Conservation (phyloP, 108 stramenopile genomes). For the Cyclostephanos invisitatus region DNA sequence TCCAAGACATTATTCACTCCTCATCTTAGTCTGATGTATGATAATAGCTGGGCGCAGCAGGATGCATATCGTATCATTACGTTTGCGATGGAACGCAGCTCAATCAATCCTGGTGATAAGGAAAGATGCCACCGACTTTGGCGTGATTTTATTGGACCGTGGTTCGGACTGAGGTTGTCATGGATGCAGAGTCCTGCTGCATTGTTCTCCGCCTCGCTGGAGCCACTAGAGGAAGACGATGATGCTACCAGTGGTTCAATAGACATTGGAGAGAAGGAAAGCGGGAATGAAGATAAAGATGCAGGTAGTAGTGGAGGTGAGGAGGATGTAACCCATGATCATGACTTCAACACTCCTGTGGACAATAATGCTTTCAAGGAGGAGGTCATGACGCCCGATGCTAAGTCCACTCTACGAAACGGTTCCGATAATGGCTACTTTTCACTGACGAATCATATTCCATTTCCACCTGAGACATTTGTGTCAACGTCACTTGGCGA, state of each 20-base stretch:
- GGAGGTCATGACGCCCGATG: slow-evolving; percentile 19
- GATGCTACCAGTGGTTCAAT: slow-evolving; percentile 17
- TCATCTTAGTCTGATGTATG: slow-evolving; percentile 74
- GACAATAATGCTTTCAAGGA: slow-evolving; percentile 9
- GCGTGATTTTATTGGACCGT: slow-evolving; percentile 86
- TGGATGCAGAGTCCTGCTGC: slow-evolving; percentile 82
- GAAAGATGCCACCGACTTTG: slow-evolving; percentile 83
- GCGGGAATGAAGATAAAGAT: slow-evolving; percentile 57
- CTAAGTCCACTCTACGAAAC: not conserved
- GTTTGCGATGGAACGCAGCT: slow-evolving; percentile 82
- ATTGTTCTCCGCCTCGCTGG: slow-evolving; percentile 34
- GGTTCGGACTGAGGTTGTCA: slow-evolving; percentile 69
- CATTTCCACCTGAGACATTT: slow-evolving; percentile 68
- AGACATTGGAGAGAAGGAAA: slow-evolving; percentile 54
- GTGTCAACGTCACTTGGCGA: slow-evolving; percentile 81
- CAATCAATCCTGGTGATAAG: slow-evolving; percentile 80
- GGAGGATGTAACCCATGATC: slow-evolving; percentile 21
- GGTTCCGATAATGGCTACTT: slow-evolving; percentile 23
- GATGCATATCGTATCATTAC: slow-evolving; percentile 86
- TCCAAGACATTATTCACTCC: slow-evolving; percentile 81
- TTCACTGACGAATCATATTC: slow-evolving; percentile 55
- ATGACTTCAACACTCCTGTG: slow-evolving; percentile 9
- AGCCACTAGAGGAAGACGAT: slow-evolving; percentile 42
- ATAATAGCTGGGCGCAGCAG: slow-evolving; percentile 68
- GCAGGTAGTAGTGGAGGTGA: slow-evolving; percentile 44